Evolutionary conservation across 169 alveolate species (phyloP).

Genomic region (Plasmodium fragile): DNA sequence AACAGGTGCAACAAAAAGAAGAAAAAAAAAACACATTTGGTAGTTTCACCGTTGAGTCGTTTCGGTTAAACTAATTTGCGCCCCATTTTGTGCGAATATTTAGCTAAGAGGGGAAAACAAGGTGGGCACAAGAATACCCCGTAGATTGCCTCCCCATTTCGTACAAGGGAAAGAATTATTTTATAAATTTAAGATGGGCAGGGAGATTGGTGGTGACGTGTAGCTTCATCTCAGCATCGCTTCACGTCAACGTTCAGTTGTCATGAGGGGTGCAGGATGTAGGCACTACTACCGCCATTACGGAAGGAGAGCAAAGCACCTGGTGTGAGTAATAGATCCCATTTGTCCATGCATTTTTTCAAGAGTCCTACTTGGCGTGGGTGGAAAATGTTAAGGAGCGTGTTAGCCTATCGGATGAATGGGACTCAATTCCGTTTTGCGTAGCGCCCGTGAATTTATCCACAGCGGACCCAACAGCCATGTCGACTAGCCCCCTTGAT

Average conservation of each 20-base stretch:
- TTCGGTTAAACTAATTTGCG: background rate
- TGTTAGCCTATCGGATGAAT: background rate
- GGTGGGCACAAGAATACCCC: background rate
- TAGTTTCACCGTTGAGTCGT: background rate
- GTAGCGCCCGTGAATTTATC: constrained; percentile 49
- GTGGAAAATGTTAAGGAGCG: constrained; percentile 28
- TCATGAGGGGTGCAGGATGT: background rate
- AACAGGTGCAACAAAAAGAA: background rate
- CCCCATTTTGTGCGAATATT: background rate
- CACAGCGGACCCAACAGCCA: constrained; percentile 17
- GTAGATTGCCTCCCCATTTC: background rate
- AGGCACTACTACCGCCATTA: background rate
- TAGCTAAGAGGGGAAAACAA: background rate
- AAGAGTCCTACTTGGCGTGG: background rate
- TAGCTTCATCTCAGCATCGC: background rate
- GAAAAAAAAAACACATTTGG: background rate
- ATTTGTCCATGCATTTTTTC: background rate
- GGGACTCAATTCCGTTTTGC: constrained; percentile 50
- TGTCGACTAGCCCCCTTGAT: constrained; percentile 83
- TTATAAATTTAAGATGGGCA: background rate
- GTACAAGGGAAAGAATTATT: background rate
- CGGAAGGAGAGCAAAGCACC: background rate
- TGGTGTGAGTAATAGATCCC: background rate
- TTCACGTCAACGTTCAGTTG: background rate
- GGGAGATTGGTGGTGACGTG: background rate